These are phyloP conservation scores for Meyerozyma athensensis DNA, from an alignment of 1,139 yeast genomes.

Conservation along the genomic window DNA sequence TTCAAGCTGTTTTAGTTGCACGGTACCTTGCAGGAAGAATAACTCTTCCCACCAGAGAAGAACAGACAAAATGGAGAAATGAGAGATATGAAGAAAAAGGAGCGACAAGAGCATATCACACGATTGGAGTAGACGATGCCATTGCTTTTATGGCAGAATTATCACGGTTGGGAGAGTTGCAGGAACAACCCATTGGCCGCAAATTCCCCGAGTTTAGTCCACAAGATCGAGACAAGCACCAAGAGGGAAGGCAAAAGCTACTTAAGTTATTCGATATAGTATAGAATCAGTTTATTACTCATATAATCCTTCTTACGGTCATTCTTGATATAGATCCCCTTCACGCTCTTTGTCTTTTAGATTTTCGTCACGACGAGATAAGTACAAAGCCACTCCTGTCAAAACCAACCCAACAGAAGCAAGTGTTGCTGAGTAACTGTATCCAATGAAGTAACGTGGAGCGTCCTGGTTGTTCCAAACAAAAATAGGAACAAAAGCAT, in stretches of 20 bases:
- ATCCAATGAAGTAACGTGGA: constrained; percentile 47
- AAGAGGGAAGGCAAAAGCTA: constrained; percentile 18
- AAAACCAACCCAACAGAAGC: constrained; percentile 35
- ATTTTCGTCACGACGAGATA: constrained; percentile 10
- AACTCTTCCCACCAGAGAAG: constrained; percentile 25
- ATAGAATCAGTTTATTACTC: background rate
- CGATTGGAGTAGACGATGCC: constrained; percentile 25
- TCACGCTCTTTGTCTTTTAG: background rate
- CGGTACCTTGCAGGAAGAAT: constrained; percentile 38
- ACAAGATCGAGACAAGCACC: constrained; percentile 21
- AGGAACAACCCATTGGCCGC: constrained; percentile 20
- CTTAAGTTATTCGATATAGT: constrained; percentile 15
- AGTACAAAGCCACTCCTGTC: constrained; percentile 18
- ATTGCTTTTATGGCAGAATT: background rate
- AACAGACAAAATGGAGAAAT: constrained; percentile 29
- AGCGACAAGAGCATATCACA: constrained; percentile 36
- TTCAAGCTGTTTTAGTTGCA: constrained; percentile 42
- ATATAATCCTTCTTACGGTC: too few relatives aligned
- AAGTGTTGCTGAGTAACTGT: constrained; percentile 45
- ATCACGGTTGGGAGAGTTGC: background rate
- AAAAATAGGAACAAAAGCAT: constrained; percentile 40
- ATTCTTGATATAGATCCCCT: too few relatives aligned
- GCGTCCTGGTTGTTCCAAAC: constrained; percentile 41
- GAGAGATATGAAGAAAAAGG: constrained; percentile 23
- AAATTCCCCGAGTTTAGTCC: constrained; percentile 27